phyloP scores from a whole-genome alignment of 1,284 basidiomycete genomes.

The Malassezia globosa region DNA sequence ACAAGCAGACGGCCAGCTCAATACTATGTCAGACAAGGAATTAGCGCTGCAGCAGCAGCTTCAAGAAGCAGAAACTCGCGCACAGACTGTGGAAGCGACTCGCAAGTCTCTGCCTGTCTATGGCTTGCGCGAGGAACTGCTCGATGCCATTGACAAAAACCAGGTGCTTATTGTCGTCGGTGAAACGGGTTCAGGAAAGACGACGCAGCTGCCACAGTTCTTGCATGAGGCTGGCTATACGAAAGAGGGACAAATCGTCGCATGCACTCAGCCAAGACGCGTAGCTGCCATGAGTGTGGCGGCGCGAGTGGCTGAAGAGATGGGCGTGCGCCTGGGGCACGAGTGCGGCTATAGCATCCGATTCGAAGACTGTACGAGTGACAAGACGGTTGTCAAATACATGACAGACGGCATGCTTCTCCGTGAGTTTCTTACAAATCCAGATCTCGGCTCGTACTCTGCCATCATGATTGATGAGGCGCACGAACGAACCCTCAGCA shows the following conservation, averaged over 20 bases:
- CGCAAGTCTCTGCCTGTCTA: conserved; percentile 42
- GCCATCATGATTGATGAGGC: conserved; percentile 46
- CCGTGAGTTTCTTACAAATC: conserved; percentile 44
- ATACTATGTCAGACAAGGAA: conserved; percentile 50
- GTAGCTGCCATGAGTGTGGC: conserved; percentile 99
- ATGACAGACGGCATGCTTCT: conserved; percentile 48
- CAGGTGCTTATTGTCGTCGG: conserved; percentile 55
- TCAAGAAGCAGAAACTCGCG: conserved; percentile 65
- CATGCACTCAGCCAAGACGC: conserved; percentile 94
- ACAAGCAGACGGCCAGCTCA: conserved; percentile 48
- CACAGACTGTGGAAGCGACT: conserved; percentile 46
- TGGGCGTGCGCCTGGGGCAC: conserved; percentile 88
- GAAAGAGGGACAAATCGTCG: conserved; percentile 69
- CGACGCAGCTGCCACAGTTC: conserved; percentile 94
- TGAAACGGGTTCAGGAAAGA: conserved; percentile 78
- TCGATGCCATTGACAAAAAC: conserved; percentile 76
- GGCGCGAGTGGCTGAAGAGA: conserved; percentile 94
- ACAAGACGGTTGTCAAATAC: conserved; percentile 53
- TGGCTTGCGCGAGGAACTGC: conserved; percentile 36
- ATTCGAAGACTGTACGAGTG: conserved; percentile 97
- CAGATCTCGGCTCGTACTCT: conserved; percentile 38
- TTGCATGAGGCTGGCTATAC: conserved; percentile 95
- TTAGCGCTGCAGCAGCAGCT: conserved; percentile 75
- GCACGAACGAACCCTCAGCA: conserved; percentile 44
- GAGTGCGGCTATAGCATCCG: conserved; percentile 93